phyloP scores from a whole-genome alignment of 805 yeast genomes.

The Tetrapisispora taiwanensis region DNA sequence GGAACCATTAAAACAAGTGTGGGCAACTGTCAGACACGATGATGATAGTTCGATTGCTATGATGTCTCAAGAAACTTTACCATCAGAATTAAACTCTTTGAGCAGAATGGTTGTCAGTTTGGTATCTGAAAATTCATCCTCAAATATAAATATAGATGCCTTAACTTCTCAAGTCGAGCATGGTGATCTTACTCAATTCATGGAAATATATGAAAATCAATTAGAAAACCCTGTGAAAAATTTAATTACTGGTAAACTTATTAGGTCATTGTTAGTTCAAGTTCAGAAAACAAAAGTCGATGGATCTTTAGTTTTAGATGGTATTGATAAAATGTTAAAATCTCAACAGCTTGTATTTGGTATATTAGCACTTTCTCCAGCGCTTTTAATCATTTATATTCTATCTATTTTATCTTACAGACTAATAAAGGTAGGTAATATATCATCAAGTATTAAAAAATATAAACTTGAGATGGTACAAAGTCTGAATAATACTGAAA shows the following conservation, averaged over 20 bases:
- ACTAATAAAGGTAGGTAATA: slow-evolving; percentile 16
- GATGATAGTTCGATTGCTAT: slow-evolving; percentile 62
- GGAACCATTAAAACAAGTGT: slow-evolving; percentile 59
- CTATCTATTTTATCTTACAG: slow-evolving; percentile 27
- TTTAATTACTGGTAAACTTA: slow-evolving; percentile 52
- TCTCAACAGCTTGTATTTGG: slow-evolving; percentile 94
- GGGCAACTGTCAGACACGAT: slow-evolving; percentile 78
- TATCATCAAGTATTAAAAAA: slow-evolving; percentile 21
- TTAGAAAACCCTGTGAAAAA: slow-evolving; percentile 59
- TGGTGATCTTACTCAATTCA: slow-evolving; percentile 73
- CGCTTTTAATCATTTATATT: slow-evolving; percentile 48
- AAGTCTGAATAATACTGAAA: slow-evolving; percentile 49
- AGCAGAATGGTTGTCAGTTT: slow-evolving; percentile 77
- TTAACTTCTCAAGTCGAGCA: slow-evolving; percentile 39
- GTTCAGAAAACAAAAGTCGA: slow-evolving; percentile 95
- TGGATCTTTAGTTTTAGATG: slow-evolving; percentile 79
- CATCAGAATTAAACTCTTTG: slow-evolving; percentile 67
- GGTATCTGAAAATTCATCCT: slow-evolving; percentile 15
- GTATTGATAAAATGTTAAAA: slow-evolving; percentile 80
- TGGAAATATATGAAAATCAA: slow-evolving; percentile 73
- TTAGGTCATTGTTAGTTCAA: slow-evolving; percentile 75
- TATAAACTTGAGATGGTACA: slow-evolving; percentile 21
- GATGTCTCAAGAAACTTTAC: slow-evolving; percentile 67
- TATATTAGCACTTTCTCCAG: slow-evolving; percentile 79
- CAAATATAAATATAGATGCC: slow-evolving; percentile 14